These are phyloP conservation scores for Thymus quinquecostatus DNA, from an alignment of 257 asterid species.

Conservation along the genomic window DNA sequence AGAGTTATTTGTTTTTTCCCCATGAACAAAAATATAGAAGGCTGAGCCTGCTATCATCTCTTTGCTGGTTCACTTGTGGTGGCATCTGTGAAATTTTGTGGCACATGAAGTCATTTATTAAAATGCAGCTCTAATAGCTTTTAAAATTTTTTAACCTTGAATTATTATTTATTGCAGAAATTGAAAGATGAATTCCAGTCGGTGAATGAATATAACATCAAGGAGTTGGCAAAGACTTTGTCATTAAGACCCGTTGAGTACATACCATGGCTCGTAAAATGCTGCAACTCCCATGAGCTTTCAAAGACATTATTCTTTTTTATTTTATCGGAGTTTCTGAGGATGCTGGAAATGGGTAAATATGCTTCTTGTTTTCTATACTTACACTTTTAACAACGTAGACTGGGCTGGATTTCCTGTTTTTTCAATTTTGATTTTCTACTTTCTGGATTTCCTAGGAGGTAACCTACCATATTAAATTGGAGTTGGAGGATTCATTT, in stretches of 20 bases:
- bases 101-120: not conserved
- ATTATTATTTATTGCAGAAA: conserved; percentile 54
- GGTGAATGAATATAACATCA: conserved; percentile 61
- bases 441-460: not conserved
- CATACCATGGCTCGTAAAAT: conserved; percentile 70
- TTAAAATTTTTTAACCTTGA: not conserved
- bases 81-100: conserved; percentile 4
- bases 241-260: conserved; percentile 47
- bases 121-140: not conserved
- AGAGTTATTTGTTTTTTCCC: not conserved
- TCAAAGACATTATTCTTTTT: conserved; percentile 73
- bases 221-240: conserved; percentile 58
- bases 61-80: not conserved
- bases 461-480: not conserved
- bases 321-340: conserved; percentile 64
- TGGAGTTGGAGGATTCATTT: conserved; percentile 13
- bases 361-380: conserved; percentile 16
- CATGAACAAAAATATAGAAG: not conserved
- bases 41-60: not conserved
- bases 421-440: conserved; percentile 11
- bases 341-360: conserved; percentile 63
- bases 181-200: conserved; percentile 26
- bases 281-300: conserved; percentile 62
- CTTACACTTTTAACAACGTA: conserved; percentile 1
- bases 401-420: not conserved